Percentiles rank a stretch among this genome's conserved stretches.
These are phyloP conservation scores for Rhamnella rubrinervis DNA, from an alignment of 331 rosid species.

Conservation along the genomic window DNA sequence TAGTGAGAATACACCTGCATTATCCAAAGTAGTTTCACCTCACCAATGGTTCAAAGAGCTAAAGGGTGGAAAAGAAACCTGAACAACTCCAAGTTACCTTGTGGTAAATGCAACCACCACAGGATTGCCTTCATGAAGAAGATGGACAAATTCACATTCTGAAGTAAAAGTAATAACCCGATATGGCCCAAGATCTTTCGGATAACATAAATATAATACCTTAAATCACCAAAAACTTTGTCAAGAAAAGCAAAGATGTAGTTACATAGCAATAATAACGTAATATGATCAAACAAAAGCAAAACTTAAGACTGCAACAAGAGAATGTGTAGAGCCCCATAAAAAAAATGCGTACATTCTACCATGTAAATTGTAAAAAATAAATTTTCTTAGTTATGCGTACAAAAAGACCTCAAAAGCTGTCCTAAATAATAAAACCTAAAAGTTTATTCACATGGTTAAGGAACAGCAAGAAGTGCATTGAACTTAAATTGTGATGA, in stretches of 20 bases:
- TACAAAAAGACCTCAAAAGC: too few species aligned
- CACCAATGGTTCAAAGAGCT: slow-evolving; percentile 6
- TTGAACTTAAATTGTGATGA: too few species aligned
- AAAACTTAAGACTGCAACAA: neutral
- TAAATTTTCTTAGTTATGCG: too few species aligned
- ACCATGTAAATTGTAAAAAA: slow-evolving; percentile 1
- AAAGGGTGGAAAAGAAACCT: slow-evolving; percentile 4
- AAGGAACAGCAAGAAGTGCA: too few species aligned
- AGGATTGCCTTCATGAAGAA: slow-evolving; percentile 86
- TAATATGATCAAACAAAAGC: neutral
- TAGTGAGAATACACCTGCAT: slow-evolving; percentile 74
- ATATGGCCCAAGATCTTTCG: slow-evolving; percentile 85
- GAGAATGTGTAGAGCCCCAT: neutral
- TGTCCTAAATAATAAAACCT: too few species aligned
- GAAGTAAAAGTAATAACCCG: slow-evolving; percentile 79
- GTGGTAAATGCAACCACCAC: slow-evolving; percentile 83
- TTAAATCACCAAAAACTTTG: slow-evolving; percentile 18
- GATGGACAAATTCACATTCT: slow-evolving; percentile 81
- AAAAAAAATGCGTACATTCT: neutral
- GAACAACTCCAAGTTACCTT: slow-evolving; percentile 45
- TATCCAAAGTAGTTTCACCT: slow-evolving; percentile 20
- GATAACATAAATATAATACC: slow-evolving; percentile 82
- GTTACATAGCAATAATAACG: neutral
- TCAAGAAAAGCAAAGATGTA: neutral
- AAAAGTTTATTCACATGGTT: too few species aligned